Evolutionary conservation across 2,329 filamentous ascomycete species (phyloP), one percentile per base, ranked within the genome.

Genomic region (Thelonectria rubi): DNA sequence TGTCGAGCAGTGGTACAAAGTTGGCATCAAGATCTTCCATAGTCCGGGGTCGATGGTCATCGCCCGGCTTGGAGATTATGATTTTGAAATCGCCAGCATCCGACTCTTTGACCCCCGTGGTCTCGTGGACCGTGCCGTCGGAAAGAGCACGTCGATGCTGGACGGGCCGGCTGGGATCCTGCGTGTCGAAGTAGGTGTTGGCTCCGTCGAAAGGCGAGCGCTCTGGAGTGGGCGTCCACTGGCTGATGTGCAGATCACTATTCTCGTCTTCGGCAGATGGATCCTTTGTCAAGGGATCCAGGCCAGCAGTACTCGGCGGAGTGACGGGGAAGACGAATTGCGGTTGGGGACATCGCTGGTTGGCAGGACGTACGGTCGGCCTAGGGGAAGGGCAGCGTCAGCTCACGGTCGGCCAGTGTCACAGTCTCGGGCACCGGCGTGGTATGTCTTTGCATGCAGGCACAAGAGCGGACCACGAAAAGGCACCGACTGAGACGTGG

Each of bases 71-170:
- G 53, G 93, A 90, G 70, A 96, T 94, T 63, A 94, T 84, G 39
- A 96, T 88, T 74, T 91, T 93, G 76, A 95, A 89, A 58, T 88
- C 90, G 34, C 89, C 90, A 3, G 83, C 82, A 61, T 90, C 88
- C 18, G 82, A 81, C 68, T 82, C 83, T 64, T 81, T 82, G 54
- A 79, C 81, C 39, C 75, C 74, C 58, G 76, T 81, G 48, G 84
- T 82, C 66, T 93, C 91, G 49, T 89, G 90, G 56, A 91, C 79
- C 6, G 91, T 94, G 34, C 91, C 93, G 72, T 93, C 91, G 0
- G 93, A 96, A 69, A 90, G 81, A 18, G 91, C 88, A 66, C 91
- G 87, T 57, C 85, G 83, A 65, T 84, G 88, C 39, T 71, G 76
- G 64, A 66, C 74, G 32, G 70, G 69, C 21, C 69, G 67, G 20